Evolutionary conservation across 2,329 filamentous ascomycete genomes (phyloP).

Genomic region (Fusarium buxicola): DNA sequence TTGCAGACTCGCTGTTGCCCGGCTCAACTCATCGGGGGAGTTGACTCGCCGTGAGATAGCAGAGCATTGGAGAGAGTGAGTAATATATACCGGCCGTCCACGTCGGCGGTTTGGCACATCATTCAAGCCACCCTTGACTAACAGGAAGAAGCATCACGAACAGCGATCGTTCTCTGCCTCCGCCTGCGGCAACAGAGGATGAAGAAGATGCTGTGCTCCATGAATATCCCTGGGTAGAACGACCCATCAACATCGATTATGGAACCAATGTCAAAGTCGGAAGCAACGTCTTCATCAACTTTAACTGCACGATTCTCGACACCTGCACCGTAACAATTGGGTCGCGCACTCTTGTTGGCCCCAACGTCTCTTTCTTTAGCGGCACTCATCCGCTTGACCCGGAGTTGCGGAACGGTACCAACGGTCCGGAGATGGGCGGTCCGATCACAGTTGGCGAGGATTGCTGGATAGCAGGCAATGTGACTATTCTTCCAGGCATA

Average conservation of each 20-base stretch:
- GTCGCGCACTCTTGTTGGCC: slow-evolving; percentile 80
- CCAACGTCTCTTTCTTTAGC: slow-evolving; percentile 80
- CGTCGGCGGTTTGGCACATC: too few relatives aligned
- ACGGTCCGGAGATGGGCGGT: slow-evolving; percentile 79
- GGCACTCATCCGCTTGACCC: slow-evolving; percentile 84
- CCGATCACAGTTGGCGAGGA: slow-evolving; percentile 83
- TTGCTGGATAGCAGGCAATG: slow-evolving; percentile 82
- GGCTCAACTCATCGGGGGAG: slow-evolving; percentile 73
- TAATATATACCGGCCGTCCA: slow-evolving; percentile 23
- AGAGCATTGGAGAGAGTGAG: slow-evolving; percentile 79
- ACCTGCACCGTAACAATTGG: slow-evolving; percentile 81
- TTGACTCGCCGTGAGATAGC: slow-evolving; percentile 70
- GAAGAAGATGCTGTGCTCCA: slow-evolving; percentile 74
- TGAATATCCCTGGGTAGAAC: slow-evolving; percentile 75
- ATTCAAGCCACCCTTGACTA: not conserved
- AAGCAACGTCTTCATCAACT: slow-evolving; percentile 78
- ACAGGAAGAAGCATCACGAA: slow-evolving; percentile 65
- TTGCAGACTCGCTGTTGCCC: slow-evolving; percentile 69
- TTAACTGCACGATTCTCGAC: slow-evolving; percentile 80
- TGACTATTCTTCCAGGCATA: slow-evolving; percentile 78
- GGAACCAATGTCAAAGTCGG: slow-evolving; percentile 77
- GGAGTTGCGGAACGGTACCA: slow-evolving; percentile 75
- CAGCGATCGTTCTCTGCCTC: slow-evolving; percentile 73
- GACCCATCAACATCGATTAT: slow-evolving; percentile 79
- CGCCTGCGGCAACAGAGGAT: slow-evolving; percentile 64